phyloP scores from a whole-genome alignment of 805 yeast genomes.

The Metschnikowia santaceciliae region DNA sequence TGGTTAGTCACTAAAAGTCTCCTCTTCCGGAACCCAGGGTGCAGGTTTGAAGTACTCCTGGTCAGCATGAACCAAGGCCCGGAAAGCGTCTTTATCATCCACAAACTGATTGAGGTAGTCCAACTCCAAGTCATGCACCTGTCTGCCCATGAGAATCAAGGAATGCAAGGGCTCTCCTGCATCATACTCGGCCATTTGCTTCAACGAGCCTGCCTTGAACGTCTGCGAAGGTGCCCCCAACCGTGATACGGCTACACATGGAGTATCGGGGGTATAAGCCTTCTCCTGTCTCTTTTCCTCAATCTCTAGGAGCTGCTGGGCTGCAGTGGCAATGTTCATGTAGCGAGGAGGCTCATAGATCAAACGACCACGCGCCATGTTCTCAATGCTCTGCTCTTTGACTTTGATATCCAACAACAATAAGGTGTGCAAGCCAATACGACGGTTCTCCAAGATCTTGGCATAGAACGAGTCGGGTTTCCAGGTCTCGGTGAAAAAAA shows the following conservation, averaged over 20 bases:
- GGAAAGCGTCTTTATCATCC: conserved; percentile 52
- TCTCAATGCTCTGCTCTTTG: conserved; percentile 92
- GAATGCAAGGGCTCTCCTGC: conserved; percentile 95
- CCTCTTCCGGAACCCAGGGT: conserved; percentile 52
- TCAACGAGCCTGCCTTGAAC: conserved; percentile 80
- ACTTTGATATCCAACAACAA: conserved; percentile 89
- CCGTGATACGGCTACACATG: conserved; percentile 91
- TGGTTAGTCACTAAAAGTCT: conserved; percentile 18
- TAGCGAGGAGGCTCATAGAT: conserved; percentile 97
- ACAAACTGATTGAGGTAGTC: conserved; percentile 80
- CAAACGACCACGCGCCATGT: conserved; percentile 86
- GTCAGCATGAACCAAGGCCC: conserved; percentile 37
- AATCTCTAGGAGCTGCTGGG: conserved; percentile 80
- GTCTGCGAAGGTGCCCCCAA: conserved; percentile 81
- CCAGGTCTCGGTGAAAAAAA: conserved; percentile 93
- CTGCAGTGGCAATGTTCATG: conserved; percentile 89
- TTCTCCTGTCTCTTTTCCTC: conserved; percentile 72
- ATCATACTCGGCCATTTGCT: conserved; percentile 75
- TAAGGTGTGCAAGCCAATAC: conserved; percentile 86
- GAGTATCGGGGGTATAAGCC: conserved; percentile 83
- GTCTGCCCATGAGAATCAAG: conserved; percentile 84
- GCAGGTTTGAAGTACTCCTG: conserved; percentile 75
- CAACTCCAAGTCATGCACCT: conserved; percentile 87
- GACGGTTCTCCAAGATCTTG: conserved; percentile 84
- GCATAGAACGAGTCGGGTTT: conserved; percentile 93